A percentile compares a stretch with the other conserved stretches of the same genome.
phyloP scores from a whole-genome alignment of 768 basidiomycete genomes.

The Boletellus ananas region DNA sequence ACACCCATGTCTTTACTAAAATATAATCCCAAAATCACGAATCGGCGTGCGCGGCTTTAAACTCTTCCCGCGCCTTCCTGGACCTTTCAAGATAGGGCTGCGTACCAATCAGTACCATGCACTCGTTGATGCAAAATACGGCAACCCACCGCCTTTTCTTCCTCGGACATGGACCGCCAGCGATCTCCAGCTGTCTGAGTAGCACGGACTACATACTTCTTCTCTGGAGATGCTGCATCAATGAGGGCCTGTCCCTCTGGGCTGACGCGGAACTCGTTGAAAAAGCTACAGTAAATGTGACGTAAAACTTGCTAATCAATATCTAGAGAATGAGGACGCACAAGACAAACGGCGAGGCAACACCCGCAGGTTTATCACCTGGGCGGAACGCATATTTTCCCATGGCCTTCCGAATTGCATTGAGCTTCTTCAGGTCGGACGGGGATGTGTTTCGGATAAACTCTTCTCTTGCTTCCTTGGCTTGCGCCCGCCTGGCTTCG shows the following conservation, averaged over 20 bases:
- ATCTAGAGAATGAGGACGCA: slow-evolving; percentile 8
- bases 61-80: slow-evolving; percentile 13
- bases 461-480: slow-evolving; percentile 18
- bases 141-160: slow-evolving; percentile 31
- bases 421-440: slow-evolving; percentile 28
- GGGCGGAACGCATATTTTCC: slow-evolving; percentile 21
- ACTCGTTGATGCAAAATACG: neutral
- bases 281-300: slow-evolving; percentile 15
- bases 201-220: neutral
- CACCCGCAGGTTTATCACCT: neutral
- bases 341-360: slow-evolving; percentile 22
- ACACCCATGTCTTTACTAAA: neutral
- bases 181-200: slow-evolving; percentile 17
- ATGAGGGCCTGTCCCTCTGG: slow-evolving; percentile 16
- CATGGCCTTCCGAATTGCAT: slow-evolving; percentile 27
- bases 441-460: slow-evolving; percentile 26
- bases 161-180: slow-evolving; percentile 31
- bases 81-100: slow-evolving; percentile 23
- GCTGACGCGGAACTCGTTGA: slow-evolving; percentile 13
- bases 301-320: neutral
- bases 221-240: slow-evolving; percentile 2
- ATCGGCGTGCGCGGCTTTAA: neutral
- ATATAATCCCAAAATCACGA: slow-evolving; percentile 8
- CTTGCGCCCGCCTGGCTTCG: slow-evolving; percentile 14
- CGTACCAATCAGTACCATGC: neutral